Base-by-base conservation (phyloP, 345 rosid genomes). In the Corchorus capsularis region DNA sequence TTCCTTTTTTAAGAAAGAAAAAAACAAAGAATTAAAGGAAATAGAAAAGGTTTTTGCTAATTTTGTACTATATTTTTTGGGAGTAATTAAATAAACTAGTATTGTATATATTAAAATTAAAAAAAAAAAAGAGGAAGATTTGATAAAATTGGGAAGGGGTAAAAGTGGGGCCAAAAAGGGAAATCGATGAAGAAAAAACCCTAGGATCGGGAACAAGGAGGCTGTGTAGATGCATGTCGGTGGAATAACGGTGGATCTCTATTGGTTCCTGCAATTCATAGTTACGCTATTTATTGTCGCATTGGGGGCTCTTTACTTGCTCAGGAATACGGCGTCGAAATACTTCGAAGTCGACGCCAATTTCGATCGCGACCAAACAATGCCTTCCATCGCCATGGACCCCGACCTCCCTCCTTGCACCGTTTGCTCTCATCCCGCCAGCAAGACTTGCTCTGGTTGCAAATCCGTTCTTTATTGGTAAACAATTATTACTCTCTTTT, bases 341-440 rank as follows among this genome's bases (percentile, higher is more conserved):
- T 93, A 96, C 85, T 89, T 93, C 90, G 94, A 91, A 75, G 95
- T 89, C 87, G 89, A 79, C 87, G 89, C 94, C 87, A 84, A 78
- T 82, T 93, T 92, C 88, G 91, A 85, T 68, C 71, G 86, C 46
- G 72, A 72, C 49, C 86, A 22, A 35, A 19, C 76, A 64, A 78
- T 69, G 73, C 45, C 73, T 32, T 3, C 80, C 60, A 6, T 54
- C 17, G 19, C 74, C n/a, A 41, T 63, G 17, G 73, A 61, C 22
- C 2, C 67, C 0, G 56, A 20, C 8, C 27, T 69, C 46, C 32
- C 73, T 9, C 47, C 75, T 39, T 87, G 88, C 43, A 81, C 82
- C 59, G 81, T 81, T 63, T 87, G 91, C 67, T 78, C 83, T 50
- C 50, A 78, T 1, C 13, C 52, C 55, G 84, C 83, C 34, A 45